A percentile compares a stretch with the other conserved stretches of the same genome.
Evolutionary conservation across 371 early-diverging fungal genomes (phyloP).

Genomic region (Mortierella sp.): DNA sequence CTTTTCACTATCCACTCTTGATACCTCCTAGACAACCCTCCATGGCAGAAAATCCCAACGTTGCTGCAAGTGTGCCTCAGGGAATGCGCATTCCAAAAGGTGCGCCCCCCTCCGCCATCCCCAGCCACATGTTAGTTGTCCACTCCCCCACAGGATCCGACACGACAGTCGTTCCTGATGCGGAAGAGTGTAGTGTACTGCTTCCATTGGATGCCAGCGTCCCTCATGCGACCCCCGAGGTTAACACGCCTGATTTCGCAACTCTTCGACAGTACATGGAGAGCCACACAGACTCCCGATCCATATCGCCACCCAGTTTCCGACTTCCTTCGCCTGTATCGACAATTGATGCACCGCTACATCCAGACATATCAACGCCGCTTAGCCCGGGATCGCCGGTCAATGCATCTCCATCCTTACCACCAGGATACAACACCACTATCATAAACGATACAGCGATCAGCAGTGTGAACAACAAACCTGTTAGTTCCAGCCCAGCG

Average conservation of each 20-base stretch:
- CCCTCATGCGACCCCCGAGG: constrained; percentile 26
- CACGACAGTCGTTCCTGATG: constrained; percentile 30
- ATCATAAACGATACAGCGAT: neutral
- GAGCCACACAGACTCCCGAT: neutral
- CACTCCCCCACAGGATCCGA: constrained; percentile 31
- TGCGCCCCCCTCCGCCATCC: neutral
- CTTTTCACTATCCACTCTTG: neutral
- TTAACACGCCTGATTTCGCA: constrained; percentile 26
- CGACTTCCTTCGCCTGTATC: constrained; percentile 28
- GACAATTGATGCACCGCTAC: neutral
- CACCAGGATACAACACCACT: constrained; percentile 7
- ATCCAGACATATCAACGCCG: constrained; percentile 26
- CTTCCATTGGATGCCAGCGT: constrained; percentile 17
- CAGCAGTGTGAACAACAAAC: neutral
- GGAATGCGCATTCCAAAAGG: constrained; percentile 3
- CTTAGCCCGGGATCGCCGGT: constrained; percentile 11
- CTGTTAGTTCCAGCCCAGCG: constrained; percentile 9
- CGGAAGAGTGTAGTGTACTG: constrained; percentile 17
- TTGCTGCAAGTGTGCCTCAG: neutral
- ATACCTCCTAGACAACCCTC: constrained; percentile 8
- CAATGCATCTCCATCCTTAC: neutral
- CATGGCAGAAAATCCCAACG: neutral
- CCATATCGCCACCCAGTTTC: constrained; percentile 1
- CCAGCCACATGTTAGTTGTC: constrained; percentile 3
- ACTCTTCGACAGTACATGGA: constrained; percentile 21